These are phyloP conservation scores for Lentinula novae-zelandiae DNA, from an alignment of 1,284 basidiomycete species.

Conservation along the genomic window DNA sequence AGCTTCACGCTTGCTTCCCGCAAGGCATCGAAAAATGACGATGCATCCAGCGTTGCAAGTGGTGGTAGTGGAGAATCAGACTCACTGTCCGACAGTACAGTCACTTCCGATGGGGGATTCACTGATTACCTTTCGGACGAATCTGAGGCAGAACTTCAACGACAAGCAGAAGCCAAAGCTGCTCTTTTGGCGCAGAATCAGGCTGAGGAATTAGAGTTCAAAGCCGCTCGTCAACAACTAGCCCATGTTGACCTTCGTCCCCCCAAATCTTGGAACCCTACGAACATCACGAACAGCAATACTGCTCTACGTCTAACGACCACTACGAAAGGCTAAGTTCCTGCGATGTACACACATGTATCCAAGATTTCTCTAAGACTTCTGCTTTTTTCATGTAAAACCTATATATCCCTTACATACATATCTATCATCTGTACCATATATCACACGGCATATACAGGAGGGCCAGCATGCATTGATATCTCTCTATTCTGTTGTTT, in stretches of 20 bases:
- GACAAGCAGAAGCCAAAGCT: slow-evolving; percentile 74
- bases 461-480: background rate
- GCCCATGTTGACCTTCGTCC: slow-evolving; percentile 68
- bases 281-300: slow-evolving; percentile 32
- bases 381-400: background rate
- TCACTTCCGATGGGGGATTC: slow-evolving; percentile 78
- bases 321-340: slow-evolving; percentile 4
- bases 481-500: background rate
- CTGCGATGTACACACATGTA: background rate
- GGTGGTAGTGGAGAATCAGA: slow-evolving; percentile 38
- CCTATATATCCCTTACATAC: background rate
- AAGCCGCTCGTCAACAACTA: slow-evolving; percentile 70
- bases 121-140: slow-evolving; percentile 83
- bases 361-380: background rate
- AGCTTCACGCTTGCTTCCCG: slow-evolving; percentile 20
- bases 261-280: slow-evolving; percentile 74
- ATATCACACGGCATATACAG: slow-evolving; percentile 1
- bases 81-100: slow-evolving; percentile 62
- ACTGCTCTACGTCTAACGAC: slow-evolving; percentile 16
- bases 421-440: slow-evolving; percentile 8
- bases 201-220: slow-evolving; percentile 76
- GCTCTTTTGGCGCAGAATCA: slow-evolving; percentile 72
- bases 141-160: slow-evolving; percentile 76
- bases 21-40: slow-evolving; percentile 27
- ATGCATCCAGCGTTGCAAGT: slow-evolving; percentile 52